Conservation (phyloP, 495 filamentous ascomycete genomes). For the Penicillium pancosmium region DNA sequence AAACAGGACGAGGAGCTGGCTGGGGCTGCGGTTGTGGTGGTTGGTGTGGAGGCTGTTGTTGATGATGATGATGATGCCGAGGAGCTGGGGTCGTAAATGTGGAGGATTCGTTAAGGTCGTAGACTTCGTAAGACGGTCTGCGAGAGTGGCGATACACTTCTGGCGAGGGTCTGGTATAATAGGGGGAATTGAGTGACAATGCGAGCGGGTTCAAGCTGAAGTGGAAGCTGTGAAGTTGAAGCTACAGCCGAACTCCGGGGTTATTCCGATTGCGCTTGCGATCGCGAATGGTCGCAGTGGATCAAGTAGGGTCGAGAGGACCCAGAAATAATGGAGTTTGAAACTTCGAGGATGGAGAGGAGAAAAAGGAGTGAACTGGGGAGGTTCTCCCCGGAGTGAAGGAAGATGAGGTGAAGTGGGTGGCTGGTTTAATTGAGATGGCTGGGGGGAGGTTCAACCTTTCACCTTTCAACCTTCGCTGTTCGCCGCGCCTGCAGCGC, state of each 20-base stretch:
- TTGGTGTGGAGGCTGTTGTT: too few relatives aligned
- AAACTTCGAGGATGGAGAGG: constrained; percentile 7
- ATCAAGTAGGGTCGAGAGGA: constrained; percentile 6
- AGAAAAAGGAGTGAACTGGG: constrained; percentile 8
- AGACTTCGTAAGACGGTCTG: constrained; percentile 56
- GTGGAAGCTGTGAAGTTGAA: constrained; percentile 8
- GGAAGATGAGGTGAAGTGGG: constrained; percentile 6
- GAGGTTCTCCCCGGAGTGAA: background rate
- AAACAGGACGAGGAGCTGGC: constrained; percentile 43
- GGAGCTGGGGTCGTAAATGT: constrained; percentile 55
- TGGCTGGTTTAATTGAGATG: constrained; percentile 41
- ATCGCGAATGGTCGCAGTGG: background rate
- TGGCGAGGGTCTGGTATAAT: constrained; percentile 28
- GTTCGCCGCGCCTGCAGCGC: constrained; percentile 29
- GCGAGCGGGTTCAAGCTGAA: constrained; percentile 24
- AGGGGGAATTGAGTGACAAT: constrained; percentile 37
- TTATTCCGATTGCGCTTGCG: constrained; percentile 10
- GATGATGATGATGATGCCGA: constrained; percentile 39
- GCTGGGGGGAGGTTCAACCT: constrained; percentile 25
- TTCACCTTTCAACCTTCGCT: background rate
- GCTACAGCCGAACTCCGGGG: constrained; percentile 11
- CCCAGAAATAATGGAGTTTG: constrained; percentile 3
- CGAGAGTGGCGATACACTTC: constrained; percentile 46
- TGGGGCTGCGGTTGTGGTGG: constrained; percentile 42
- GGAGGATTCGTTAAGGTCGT: constrained; percentile 60